Percentiles rank a stretch among this genome's conserved stretches.
phyloP scores from a whole-genome alignment of 2,329 filamentous ascomycete species.

The Piedraia hortae region DNA sequence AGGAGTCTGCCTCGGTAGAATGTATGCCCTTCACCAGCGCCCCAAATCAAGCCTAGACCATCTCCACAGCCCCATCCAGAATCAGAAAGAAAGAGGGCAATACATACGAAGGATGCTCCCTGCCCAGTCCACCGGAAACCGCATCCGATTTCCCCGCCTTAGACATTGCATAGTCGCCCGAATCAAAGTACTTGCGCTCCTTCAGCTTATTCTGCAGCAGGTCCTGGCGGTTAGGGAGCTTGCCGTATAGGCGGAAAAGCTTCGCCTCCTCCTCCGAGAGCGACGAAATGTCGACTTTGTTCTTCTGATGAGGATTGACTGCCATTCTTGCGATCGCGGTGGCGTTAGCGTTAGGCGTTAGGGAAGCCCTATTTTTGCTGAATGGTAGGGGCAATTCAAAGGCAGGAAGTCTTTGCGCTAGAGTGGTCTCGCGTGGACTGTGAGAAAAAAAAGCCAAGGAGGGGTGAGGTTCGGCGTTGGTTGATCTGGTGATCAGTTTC shows the following conservation, averaged over 20 bases:
- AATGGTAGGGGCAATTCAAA: too few species aligned
- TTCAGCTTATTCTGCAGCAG: conserved; percentile 95
- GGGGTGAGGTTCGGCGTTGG: too few species aligned
- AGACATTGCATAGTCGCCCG: conserved; percentile 78
- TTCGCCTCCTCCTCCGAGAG: conserved; percentile 86
- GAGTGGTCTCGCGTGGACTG: too few species aligned
- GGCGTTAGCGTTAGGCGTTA: too few species aligned
- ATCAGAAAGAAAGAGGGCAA: conserved; percentile 30
- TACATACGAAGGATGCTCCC: conserved; percentile 59
- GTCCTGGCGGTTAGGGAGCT: conserved; percentile 87
- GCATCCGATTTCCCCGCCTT: conserved; percentile 91
- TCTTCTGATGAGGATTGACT: conserved; percentile 75
- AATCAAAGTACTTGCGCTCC: conserved; percentile 96
- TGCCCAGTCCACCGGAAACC: conserved; percentile 62
- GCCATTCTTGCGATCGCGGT: conserved; percentile 2
- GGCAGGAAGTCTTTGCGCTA: too few species aligned
- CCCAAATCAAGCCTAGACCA: too few species aligned
- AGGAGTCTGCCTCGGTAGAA: too few species aligned
- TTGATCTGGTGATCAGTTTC: too few species aligned
- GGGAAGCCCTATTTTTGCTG: too few species aligned
- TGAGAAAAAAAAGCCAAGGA: too few species aligned
- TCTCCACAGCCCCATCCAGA: too few species aligned
- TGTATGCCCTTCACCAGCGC: too few species aligned
- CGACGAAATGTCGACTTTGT: conserved; percentile 91
- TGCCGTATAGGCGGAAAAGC: conserved; percentile 90